These are phyloP conservation scores for Sisymbrium irio DNA, from an alignment of 345 rosid genomes.

Conservation along the genomic window DNA sequence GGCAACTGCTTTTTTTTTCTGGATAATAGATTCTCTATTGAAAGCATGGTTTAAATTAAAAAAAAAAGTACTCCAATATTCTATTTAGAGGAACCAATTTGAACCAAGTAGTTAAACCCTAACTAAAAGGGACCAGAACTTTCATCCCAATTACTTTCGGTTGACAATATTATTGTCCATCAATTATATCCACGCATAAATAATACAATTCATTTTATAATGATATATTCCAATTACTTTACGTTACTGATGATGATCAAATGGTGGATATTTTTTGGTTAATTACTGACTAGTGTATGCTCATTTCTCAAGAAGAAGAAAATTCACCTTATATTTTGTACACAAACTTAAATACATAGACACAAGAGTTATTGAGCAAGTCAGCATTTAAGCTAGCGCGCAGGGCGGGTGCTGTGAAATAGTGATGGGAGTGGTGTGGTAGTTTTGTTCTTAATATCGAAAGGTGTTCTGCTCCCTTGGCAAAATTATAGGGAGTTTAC, in stretches of 20 bases:
- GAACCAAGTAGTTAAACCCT: background rate
- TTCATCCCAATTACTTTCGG: no score
- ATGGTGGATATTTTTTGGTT: background rate
- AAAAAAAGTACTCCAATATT: background rate
- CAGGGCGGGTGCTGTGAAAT: no score
- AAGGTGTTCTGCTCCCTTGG: no score
- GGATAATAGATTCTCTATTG: background rate
- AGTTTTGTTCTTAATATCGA: no score
- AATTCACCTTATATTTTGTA: background rate
- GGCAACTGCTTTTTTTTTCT: background rate
- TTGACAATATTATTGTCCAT: background rate
- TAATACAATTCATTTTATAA: background rate
- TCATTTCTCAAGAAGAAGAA: background rate
- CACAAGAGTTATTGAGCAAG: background rate
- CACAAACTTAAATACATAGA: background rate
- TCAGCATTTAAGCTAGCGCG: constrained; percentile 3
- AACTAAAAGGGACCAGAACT: no score
- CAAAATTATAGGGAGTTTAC: no score
- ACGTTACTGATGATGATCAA: background rate
- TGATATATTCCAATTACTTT: background rate
- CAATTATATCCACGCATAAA: background rate
- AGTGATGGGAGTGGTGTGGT: no score
- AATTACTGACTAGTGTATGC: background rate
- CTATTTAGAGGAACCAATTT: background rate
- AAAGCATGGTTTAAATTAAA: background rate